phyloP scores from a whole-genome alignment of 805 yeast species.

The Cyberlindnera amylophila region DNA sequence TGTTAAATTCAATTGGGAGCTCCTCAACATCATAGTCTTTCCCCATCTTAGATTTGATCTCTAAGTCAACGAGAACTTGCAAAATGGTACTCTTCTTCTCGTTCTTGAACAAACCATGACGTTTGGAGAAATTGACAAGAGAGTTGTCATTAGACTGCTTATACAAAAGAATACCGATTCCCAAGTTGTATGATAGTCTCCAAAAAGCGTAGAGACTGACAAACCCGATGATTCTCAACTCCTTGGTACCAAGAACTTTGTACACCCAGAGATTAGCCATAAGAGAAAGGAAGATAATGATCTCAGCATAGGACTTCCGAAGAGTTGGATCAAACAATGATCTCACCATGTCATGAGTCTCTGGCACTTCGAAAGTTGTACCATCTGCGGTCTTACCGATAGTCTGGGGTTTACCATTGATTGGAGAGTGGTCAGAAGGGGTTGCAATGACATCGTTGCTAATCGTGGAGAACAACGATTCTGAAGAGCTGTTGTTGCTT shows the following conservation, averaged over 20 bases:
- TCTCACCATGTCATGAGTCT: slow-evolving; percentile 80
- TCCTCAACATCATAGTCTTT: slow-evolving; percentile 31
- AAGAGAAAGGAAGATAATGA: slow-evolving; percentile 48
- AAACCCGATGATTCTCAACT: slow-evolving; percentile 31
- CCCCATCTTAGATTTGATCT: slow-evolving; percentile 45
- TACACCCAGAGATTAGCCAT: slow-evolving; percentile 33
- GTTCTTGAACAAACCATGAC: slow-evolving; percentile 41
- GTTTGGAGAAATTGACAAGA: slow-evolving; percentile 50
- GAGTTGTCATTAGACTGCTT: slow-evolving; percentile 58
- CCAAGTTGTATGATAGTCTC: slow-evolving; percentile 72
- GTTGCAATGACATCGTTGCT: slow-evolving; percentile 4
- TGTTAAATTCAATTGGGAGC: slow-evolving; percentile 71
- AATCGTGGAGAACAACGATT: slow-evolving; percentile 5
- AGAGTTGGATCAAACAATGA: slow-evolving; percentile 75
- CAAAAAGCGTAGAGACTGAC: slow-evolving; percentile 62
- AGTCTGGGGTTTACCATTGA: not conserved
- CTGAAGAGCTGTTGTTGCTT: slow-evolving; percentile 6
- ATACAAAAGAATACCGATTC: slow-evolving; percentile 69
- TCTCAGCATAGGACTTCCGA: slow-evolving; percentile 62
- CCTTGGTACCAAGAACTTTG: slow-evolving; percentile 23
- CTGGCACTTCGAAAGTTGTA: slow-evolving; percentile 32
- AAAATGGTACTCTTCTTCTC: slow-evolving; percentile 30
- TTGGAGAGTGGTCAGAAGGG: not conserved
- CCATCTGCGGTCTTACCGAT: slow-evolving; percentile 29
- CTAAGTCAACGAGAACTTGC: slow-evolving; percentile 42